A percentile compares a stretch with the other conserved stretches of the same genome.
Conservation (phyloP, 1,284 basidiomycete genomes). For the Fomitiporia mediterranea region DNA sequence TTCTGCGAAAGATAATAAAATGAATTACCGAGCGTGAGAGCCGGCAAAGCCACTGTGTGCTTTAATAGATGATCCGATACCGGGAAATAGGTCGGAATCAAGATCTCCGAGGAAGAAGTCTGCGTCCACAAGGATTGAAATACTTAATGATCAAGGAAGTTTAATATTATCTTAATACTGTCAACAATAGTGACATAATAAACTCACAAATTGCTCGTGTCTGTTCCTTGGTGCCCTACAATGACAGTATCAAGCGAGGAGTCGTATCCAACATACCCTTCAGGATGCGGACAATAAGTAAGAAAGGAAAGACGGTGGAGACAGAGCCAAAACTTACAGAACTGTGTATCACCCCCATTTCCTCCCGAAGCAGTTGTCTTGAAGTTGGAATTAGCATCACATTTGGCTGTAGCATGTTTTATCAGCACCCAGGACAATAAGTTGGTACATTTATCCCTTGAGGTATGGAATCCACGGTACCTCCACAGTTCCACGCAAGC, state of each 20-base stretch:
- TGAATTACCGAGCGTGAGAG: slow-evolving; percentile 46
- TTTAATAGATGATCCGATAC: slow-evolving; percentile 40
- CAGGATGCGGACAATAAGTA: neutral
- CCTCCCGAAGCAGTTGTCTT: slow-evolving; percentile 56
- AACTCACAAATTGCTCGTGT: slow-evolving; percentile 27
- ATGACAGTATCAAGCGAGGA: slow-evolving; percentile 28
- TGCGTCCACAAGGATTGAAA: slow-evolving; percentile 50
- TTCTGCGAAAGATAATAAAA: neutral
- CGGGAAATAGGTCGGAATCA: slow-evolving; percentile 53
- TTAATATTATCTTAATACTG: neutral
- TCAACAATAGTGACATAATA: neutral
- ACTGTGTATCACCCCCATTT: slow-evolving; percentile 48
- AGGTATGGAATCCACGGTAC: slow-evolving; percentile 27
- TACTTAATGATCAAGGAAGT: slow-evolving; percentile 7
- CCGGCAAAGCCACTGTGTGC: slow-evolving; percentile 56
- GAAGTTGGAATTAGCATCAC: slow-evolving; percentile 49
- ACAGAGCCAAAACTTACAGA: slow-evolving; percentile 32
- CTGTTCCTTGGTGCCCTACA: slow-evolving; percentile 34
- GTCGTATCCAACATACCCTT: slow-evolving; percentile 37
- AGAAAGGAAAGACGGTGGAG: no score
- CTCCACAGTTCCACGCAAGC: slow-evolving; percentile 54
- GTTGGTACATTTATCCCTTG: no score
- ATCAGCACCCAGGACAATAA: no score
- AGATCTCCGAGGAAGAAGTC: slow-evolving; percentile 39
- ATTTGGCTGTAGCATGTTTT: slow-evolving; percentile 36